phyloP scores from a whole-genome alignment of 2,329 filamentous ascomycete genomes.

The Colletotrichum sp. region DNA sequence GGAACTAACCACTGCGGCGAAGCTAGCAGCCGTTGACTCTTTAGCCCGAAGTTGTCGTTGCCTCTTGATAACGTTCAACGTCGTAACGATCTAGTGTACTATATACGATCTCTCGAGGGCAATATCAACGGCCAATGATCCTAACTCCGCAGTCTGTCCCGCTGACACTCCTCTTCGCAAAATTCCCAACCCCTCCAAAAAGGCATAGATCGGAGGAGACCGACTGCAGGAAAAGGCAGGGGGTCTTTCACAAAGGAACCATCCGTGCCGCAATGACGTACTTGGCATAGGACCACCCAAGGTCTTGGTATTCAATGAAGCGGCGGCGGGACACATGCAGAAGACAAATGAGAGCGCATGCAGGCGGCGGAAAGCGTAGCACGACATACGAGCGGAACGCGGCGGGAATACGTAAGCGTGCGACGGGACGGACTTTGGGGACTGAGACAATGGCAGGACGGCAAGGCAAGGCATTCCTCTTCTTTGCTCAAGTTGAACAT shows the following conservation, averaged over 20 bases:
- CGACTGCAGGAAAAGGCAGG: background rate
- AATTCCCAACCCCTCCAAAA: background rate
- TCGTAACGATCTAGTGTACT: background rate
- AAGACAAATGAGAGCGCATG: background rate
- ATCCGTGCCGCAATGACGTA: constrained; percentile 14
- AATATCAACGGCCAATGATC: background rate
- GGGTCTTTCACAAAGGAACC: background rate
- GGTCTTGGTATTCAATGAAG: background rate
- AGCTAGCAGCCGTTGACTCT: background rate
- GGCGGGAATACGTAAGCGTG: background rate
- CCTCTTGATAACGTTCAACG: background rate
- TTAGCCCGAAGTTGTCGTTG: background rate
- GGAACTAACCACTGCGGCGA: background rate
- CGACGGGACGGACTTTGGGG: background rate
- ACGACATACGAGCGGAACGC: background rate
- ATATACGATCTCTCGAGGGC: background rate
- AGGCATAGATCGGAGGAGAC: background rate
- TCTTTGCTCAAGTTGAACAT: background rate
- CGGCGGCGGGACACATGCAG: background rate
- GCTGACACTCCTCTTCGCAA: background rate
- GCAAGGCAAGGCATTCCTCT: background rate
- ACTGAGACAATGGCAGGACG: background rate
- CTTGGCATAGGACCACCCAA: constrained; percentile 3
- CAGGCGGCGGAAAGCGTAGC: background rate
- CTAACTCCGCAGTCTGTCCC: background rate